phyloP scores from a whole-genome alignment of 1,284 basidiomycete species.

The Paramarasmius palmivorus region DNA sequence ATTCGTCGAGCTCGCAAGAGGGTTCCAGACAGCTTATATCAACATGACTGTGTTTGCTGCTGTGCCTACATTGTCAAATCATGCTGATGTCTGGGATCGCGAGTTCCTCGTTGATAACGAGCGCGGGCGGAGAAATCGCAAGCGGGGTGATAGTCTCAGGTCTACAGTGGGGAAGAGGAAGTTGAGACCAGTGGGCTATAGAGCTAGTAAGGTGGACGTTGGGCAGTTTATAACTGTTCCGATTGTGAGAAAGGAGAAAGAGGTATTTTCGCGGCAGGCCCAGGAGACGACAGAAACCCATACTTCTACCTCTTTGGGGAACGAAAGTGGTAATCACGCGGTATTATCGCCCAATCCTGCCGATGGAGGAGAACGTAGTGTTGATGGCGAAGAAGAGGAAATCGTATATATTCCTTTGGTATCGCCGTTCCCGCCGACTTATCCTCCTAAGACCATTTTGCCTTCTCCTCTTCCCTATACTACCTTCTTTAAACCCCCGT shows the following conservation, averaged over 20 bases:
- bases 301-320: neutral
- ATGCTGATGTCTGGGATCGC: constrained; percentile 10
- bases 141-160: neutral
- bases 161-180: neutral
- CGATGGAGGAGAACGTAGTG: neutral
- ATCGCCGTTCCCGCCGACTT: constrained; percentile 19
- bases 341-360: neutral
- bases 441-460: constrained; percentile 29
- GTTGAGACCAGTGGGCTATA: constrained; percentile 13
- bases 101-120: constrained; percentile 30
- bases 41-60: constrained; percentile 48
- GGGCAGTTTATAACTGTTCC: neutral
- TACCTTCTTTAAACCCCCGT: constrained; percentile 36
- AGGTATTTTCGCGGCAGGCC: neutral
- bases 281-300: neutral
- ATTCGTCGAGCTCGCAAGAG: constrained; percentile 51
- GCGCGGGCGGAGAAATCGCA: neutral
- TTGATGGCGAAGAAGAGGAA: neutral
- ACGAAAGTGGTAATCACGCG: neutral
- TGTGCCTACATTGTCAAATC: neutral
- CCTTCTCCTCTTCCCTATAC: constrained; percentile 36
- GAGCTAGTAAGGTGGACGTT: constrained; percentile 8
- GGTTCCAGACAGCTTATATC: constrained; percentile 59
- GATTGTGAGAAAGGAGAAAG: constrained; percentile 4
- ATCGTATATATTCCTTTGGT: constrained; percentile 29